Base-by-base conservation (phyloP, 495 filamentous ascomycete genomes). In the Trichocladium antarcticum region DNA sequence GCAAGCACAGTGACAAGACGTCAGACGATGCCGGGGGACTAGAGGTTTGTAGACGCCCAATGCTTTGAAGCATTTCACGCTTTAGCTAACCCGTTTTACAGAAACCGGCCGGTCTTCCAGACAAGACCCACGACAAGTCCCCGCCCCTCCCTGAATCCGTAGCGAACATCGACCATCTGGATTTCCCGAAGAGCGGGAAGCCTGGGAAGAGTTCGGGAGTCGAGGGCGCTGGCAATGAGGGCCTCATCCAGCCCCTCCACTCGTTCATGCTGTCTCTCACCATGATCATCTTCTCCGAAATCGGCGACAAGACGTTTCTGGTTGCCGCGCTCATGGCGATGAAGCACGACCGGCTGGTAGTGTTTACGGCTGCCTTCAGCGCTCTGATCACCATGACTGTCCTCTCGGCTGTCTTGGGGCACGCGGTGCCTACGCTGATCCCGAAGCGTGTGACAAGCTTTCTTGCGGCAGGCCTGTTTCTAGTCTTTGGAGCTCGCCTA, bases 241-340 rank as follows among this genome's bases (percentile, higher is more conserved):
- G 82, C 41, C 74, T 89, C 45, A 84, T 87, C 47, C 84, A 82
- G 55, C 85, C 89, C 0, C 74, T 95, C 45, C 92, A 98, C 65
- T 97, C 92, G 9, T 92, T 92, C 58, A 56, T 89, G 20, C 84
- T 96, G 41, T 92, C 92, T 7, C 79, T 95, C 45, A 87, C 89
- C 49, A 97, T 97, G 92, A 98, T 98, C 52, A 74, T 97, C 46
- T 85, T 97, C 57, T 96, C 92, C 52, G 92, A 98, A 63, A 81
- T 98, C 62, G 92, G 92, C 50, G 92, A 98, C 77, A 98, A 98
- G 66, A 98, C 92, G 0, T 98, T 98, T 70, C 75, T 98, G 35
- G 87, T 98, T 37, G 92, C 92, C 12, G 92, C 92, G 20, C 75
- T 98, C 17, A 98, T 98, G 92, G 92, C 92, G 1, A 98, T 98